A percentile compares a stretch with the other conserved stretches of the same genome.
Evolutionary conservation across 148 eudicot genomes (phyloP).

Genomic region (Camellia japonica): DNA sequence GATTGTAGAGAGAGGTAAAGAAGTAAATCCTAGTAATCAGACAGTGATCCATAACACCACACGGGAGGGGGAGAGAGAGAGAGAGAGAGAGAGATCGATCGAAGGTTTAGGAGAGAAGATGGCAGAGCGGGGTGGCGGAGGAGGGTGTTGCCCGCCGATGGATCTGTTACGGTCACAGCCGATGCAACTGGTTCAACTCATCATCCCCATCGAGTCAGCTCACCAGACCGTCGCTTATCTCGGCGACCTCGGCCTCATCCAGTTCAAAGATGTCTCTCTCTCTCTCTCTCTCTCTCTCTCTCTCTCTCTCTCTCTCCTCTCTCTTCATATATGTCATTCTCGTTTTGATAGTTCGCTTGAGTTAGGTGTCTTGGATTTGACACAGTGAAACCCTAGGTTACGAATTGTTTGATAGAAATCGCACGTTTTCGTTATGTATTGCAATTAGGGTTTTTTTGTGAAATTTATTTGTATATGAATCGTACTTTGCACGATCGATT

Average conservation of each 20-base stretch:
- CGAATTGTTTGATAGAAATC: conserved; percentile 4
- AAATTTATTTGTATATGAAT: neutral
- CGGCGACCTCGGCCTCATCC: conserved; percentile 51
- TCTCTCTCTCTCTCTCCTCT: no score
- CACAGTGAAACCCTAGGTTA: neutral
- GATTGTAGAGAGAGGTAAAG: no score
- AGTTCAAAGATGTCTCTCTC: conserved; percentile 47
- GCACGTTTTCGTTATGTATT: neutral
- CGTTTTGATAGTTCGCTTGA: neutral
- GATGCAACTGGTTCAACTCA: conserved; percentile 53
- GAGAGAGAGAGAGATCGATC: neutral
- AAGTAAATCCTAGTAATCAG: no score
- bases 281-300: neutral
- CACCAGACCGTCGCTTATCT: conserved; percentile 43
- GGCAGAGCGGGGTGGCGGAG: conserved; percentile 32
- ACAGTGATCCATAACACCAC: no score
- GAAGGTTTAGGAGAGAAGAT: neutral
- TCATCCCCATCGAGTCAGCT: conserved; percentile 53
- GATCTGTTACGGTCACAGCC: conserved; percentile 53
- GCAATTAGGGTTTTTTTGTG: neutral
- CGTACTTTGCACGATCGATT: neutral
- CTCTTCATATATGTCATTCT: neutral
- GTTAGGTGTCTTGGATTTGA: neutral
- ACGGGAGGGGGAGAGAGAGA: no score
- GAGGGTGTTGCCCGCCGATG: conserved; percentile 52